Evolutionary conservation across 2,329 filamentous ascomycete genomes (phyloP), one percentile per base, ranked within the genome.

Genomic region (Cytospora paraplurivora): DNA sequence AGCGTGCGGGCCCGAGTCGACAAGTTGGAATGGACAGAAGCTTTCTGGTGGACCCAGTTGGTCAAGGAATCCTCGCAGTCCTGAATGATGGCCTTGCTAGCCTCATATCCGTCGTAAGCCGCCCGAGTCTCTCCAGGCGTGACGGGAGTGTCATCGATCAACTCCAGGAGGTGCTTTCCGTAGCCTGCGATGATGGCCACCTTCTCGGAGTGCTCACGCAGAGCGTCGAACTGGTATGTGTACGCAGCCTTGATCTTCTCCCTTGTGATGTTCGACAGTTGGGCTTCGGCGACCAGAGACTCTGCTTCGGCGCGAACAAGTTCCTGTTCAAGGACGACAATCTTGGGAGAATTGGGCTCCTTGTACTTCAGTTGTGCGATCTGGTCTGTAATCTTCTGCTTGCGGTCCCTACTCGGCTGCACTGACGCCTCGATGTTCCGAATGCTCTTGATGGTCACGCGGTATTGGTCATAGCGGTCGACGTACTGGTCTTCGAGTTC

Each of bases 341-440:
- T 97, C 81, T 93, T 95, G 68, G 94, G 93, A 41, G 93, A 97
- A 82, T 96, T 97, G 70, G 95, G 95, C 78, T 99, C 95, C 83
- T 99, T 99, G 87, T 98, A 99, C 80, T 99, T 99, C 72, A 99
- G 86, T 78, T 98, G 94, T 57, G 95, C 94, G 72, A 99, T 99
- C 76, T 98, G 92, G 76, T 99, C 95, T 72, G 92, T 97, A 74
- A 99, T 98, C 81, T 98, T 99, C 78, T 98, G 94, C 83, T 99
- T 99, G 95, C 95, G 91, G 79, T 99, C 95, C 80, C 95, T 87
- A 82, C 93, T 97, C 62, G 95, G 95, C 80, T 99, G 95, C 57
- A 99, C 95, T 27, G 94, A 98, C 65, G 94, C 93, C 79, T 99
- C 95, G 69, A 99, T 99, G 80, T 99, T 99, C 72, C 95, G 91